phyloP scores from a whole-genome alignment of 2,329 filamentous ascomycete species.

The Moelleriella libera region DNA sequence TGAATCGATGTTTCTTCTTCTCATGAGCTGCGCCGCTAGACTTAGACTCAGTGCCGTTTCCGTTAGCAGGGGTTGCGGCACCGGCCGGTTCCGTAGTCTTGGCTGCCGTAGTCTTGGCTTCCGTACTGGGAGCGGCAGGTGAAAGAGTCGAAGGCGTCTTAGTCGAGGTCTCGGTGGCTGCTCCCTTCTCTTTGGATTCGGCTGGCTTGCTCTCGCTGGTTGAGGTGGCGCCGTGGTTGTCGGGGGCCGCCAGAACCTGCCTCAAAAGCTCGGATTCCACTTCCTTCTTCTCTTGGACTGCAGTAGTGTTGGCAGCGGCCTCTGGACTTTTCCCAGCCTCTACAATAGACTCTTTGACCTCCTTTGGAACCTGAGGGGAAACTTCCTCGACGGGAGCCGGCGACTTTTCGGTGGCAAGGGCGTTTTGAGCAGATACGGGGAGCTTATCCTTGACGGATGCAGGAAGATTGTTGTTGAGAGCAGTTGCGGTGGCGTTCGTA shows the following conservation, averaged over 20 bases:
- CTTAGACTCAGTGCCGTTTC: conserved; percentile 6
- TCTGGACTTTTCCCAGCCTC: conserved; percentile 51
- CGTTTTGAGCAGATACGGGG: conserved; percentile 33
- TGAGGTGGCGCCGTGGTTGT: conserved; percentile 13
- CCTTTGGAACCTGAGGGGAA: conserved; percentile 35
- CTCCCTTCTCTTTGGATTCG: conserved; percentile 5
- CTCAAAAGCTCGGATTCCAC: conserved; percentile 62
- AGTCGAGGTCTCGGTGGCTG: neutral
- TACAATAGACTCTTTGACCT: conserved; percentile 43
- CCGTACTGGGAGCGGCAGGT: conserved; percentile 7
- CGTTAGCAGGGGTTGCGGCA: conserved; percentile 1
- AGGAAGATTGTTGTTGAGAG: conserved; percentile 33
- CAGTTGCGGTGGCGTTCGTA: conserved; percentile 21
- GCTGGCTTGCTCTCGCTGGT: conserved; percentile 7
- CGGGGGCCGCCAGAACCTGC: conserved; percentile 36
- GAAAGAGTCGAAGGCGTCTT: neutral
- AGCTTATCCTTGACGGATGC: conserved; percentile 37
- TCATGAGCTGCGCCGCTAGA: conserved; percentile 21
- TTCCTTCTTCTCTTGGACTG: conserved; percentile 60
- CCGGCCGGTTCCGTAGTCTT: conserved; percentile 1
- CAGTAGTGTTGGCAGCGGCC: conserved; percentile 52
- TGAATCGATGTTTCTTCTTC: conserved; percentile 52
- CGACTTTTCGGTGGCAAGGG: conserved; percentile 27
- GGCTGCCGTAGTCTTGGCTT: conserved; percentile 5
- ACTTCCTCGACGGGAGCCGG: conserved; percentile 27